phyloP scores from a whole-genome alignment of 495 filamentous ascomycete genomes.

The Beverwykella pulmonaria region DNA sequence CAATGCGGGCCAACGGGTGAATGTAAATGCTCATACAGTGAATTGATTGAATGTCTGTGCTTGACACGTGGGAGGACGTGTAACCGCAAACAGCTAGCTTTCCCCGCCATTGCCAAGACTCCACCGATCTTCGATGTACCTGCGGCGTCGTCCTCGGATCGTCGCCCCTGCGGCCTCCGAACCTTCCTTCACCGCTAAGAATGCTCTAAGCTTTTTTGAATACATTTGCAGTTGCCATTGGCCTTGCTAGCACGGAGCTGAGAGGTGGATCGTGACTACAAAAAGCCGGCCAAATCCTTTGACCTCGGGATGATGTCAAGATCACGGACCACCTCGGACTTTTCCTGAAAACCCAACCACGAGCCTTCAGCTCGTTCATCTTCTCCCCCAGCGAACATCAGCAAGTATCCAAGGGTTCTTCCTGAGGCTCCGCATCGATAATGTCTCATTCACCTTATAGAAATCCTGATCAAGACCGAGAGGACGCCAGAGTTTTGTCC shows the following conservation, averaged over 20 bases:
- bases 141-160: conserved; percentile 5
- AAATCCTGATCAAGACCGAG: conserved; percentile 10
- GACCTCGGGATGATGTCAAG: conserved; percentile 30
- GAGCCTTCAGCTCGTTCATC: background rate
- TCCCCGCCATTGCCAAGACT: conserved; percentile 9
- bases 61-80: conserved; percentile 7
- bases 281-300: background rate
- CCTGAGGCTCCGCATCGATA: background rate
- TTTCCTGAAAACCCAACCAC: conserved; percentile 6
- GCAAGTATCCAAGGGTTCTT: background rate
- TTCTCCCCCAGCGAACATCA: background rate
- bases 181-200: background rate
- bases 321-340: conserved; percentile 24
- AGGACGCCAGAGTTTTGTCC: conserved; percentile 47
- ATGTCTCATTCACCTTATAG: conserved; percentile 28
- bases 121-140: conserved; percentile 17
- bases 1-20: conserved; percentile 31
- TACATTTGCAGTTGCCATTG: background rate
- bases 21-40: conserved; percentile 10
- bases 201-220: too few relatives aligned
- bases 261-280: background rate
- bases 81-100: conserved; percentile 5
- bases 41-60: conserved; percentile 17
- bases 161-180: background rate
- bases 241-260: background rate